A percentile compares a stretch with the other conserved stretches of the same genome.
Conservation (phyloP, 2,329 filamentous ascomycete genomes). For the Ophiosphaerella herpotricha region DNA sequence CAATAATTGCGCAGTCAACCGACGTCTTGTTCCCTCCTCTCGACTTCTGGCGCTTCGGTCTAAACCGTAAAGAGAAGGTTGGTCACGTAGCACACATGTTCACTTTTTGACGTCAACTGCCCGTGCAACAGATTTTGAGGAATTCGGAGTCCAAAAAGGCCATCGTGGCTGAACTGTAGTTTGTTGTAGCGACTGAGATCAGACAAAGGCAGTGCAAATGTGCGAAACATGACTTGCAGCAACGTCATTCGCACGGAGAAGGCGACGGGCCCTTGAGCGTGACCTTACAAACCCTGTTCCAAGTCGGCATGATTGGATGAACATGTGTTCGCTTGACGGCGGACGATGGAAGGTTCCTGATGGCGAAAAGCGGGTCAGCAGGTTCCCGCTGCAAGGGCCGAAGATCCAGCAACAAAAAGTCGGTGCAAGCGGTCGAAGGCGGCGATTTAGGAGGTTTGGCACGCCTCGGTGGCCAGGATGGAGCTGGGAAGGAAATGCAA, state of each 20-base stretch:
- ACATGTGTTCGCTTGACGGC: constrained; percentile 5
- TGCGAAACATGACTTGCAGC: background rate
- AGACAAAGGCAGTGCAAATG: too few relatives aligned
- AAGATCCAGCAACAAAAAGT: constrained; percentile 1
- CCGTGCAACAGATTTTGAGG: too few relatives aligned
- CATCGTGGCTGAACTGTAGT: too few relatives aligned
- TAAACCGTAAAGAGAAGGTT: too few relatives aligned
- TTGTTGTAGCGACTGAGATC: too few relatives aligned
- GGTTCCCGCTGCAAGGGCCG: constrained; percentile 39
- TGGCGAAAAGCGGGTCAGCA: constrained; percentile 34
- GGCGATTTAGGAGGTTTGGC: too few relatives aligned
- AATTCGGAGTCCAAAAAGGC: too few relatives aligned
- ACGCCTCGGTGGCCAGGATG: constrained; percentile 12
- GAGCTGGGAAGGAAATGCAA: constrained; percentile 9
- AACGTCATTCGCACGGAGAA: constrained; percentile 19
- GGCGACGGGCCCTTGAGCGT: constrained; percentile 21
- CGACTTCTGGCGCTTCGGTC: too few relatives aligned
- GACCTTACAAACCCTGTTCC: constrained; percentile 14
- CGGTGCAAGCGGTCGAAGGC: constrained; percentile 15
- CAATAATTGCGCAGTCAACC: too few relatives aligned
- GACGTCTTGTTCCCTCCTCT: too few relatives aligned
- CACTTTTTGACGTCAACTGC: too few relatives aligned
- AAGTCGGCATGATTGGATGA: constrained; percentile 19
- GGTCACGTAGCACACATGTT: too few relatives aligned
- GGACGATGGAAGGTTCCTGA: constrained; percentile 25